A percentile compares a stretch with the other conserved stretches of the same genome.
These are phyloP conservation scores for Aspergillus piperis DNA, from an alignment of 2,329 filamentous ascomycete genomes.

Conservation along the genomic window DNA sequence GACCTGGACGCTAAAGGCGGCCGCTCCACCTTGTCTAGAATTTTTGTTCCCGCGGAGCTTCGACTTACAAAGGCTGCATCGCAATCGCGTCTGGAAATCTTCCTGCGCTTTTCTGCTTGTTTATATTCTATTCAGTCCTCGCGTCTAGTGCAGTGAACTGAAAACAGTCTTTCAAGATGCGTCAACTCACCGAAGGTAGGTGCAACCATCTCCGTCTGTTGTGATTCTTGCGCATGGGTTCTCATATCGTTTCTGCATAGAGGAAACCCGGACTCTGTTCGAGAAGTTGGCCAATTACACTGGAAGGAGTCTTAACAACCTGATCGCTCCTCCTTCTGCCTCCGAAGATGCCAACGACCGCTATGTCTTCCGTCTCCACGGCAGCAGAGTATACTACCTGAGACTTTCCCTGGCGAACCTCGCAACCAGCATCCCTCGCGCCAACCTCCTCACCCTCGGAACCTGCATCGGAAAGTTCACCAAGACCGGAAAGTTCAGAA, in stretches of 20 bases:
- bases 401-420: constrained; percentile 87
- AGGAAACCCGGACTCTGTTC: constrained; percentile 70
- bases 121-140: not conserved
- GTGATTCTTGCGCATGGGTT: not conserved
- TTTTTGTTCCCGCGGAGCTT: constrained; percentile 28
- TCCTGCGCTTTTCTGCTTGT: not conserved
- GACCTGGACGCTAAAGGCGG: constrained; percentile 24
- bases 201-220: not conserved
- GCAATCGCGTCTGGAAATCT: not conserved
- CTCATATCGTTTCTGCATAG: not conserved
- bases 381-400: constrained; percentile 87
- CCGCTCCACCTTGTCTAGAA: constrained; percentile 25
- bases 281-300: constrained; percentile 93
- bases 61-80: not conserved
- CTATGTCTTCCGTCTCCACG: constrained; percentile 82
- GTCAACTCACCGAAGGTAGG: constrained; percentile 68
- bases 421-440: constrained; percentile 79
- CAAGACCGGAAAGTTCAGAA: constrained; percentile 2
- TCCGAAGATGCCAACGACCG: constrained; percentile 70
- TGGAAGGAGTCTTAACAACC: constrained; percentile 78
- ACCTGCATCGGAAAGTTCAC: constrained; percentile 5
- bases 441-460: constrained; percentile 73
- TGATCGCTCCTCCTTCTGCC: constrained; percentile 71
- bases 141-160: not conserved
- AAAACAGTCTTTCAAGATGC: constrained; percentile 55